Evolutionary conservation across 345 rosid genomes (phyloP).

Genomic region (Hirschfeldia incana): DNA sequence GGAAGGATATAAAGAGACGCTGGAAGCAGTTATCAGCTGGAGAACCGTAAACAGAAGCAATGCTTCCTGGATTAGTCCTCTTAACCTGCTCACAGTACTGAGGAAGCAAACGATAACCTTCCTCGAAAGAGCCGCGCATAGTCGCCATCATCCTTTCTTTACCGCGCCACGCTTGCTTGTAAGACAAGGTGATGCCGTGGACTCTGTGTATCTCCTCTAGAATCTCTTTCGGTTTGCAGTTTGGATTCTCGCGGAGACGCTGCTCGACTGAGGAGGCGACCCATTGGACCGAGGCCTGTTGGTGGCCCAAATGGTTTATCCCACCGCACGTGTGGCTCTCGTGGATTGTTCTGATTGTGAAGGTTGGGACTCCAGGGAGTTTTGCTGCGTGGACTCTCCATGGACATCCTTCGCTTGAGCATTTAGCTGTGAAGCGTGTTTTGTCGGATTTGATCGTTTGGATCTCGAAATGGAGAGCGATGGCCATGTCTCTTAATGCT

Average conservation of each 20-base stretch:
- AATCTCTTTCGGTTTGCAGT: conserved; percentile 94
- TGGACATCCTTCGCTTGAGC: conserved; percentile 93
- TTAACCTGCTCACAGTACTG: conserved; percentile 89
- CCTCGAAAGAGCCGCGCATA: conserved; percentile 97
- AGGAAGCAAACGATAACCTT: conserved; percentile 94
- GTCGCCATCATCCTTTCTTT: conserved; percentile 98
- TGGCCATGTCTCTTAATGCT: conserved; percentile 93
- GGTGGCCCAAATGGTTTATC: conserved; percentile 93
- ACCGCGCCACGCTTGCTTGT: conserved; percentile 99
- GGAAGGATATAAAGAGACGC: conserved; percentile 92
- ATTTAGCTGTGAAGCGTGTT: conserved; percentile 95
- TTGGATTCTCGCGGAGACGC: conserved; percentile 88
- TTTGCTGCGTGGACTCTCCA: conserved; percentile 99
- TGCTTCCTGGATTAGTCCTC: conserved; percentile 87
- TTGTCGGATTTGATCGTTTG: conserved; percentile 98
- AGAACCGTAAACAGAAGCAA: conserved; percentile 86
- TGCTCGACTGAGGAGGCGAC: conserved; percentile 95
- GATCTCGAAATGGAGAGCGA: conserved; percentile 95
- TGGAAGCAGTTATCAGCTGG: conserved; percentile 76
- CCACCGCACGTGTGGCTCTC: conserved; percentile 92
- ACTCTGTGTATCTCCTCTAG: conserved; percentile 93
- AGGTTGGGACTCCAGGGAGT: conserved; percentile 98
- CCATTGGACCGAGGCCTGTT: conserved; percentile 99
- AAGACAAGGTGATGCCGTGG: conserved; percentile 91
- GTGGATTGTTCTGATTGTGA: conserved; percentile 89